A percentile compares a stretch with the other conserved stretches of the same genome.
These are phyloP conservation scores for Nakazawaea ernobii DNA, from an alignment of 805 yeast species.

Conservation along the genomic window DNA sequence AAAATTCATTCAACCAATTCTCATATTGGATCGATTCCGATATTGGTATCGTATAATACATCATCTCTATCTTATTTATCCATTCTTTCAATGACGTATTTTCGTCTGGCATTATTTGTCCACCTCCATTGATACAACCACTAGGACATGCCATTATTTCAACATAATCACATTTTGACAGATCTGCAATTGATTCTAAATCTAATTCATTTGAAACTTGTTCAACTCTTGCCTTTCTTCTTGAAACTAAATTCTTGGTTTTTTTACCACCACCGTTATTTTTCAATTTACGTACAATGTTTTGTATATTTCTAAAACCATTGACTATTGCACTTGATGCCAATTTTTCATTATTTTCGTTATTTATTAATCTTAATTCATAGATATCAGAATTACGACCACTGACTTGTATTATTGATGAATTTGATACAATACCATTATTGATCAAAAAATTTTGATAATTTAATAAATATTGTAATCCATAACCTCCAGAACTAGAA, in stretches of 20 bases:
- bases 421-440: conserved; percentile 15
- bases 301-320: conserved; percentile 93
- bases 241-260: conserved; percentile 10
- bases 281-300: conserved; percentile 78
- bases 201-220: conserved; percentile 17
- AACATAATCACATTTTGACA: conserved; percentile 67
- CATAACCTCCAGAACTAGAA: conserved; percentile 86
- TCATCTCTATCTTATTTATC: conserved; percentile 30
- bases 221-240: conserved; percentile 33
- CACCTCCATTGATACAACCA: conserved; percentile 97
- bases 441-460: conserved; percentile 21
- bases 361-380: conserved; percentile 55
- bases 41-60: conserved; percentile 29
- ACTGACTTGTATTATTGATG: conserved; percentile 31
- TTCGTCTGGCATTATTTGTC: conserved; percentile 54
- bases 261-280: conserved; percentile 21
- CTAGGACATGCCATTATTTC: conserved; percentile 99
- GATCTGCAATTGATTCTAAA: conserved; percentile 40
- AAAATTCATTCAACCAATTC: conserved; percentile 31
- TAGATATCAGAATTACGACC: conserved; percentile 76
- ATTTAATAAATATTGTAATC: conserved; percentile 55
- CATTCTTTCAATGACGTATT: conserved; percentile 30
- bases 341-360: conserved; percentile 30
- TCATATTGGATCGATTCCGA: not conserved
- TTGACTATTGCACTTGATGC: conserved; percentile 65